Conservation (phyloP, 768 basidiomycete species). For the Amanita subjunquillea region DNA sequence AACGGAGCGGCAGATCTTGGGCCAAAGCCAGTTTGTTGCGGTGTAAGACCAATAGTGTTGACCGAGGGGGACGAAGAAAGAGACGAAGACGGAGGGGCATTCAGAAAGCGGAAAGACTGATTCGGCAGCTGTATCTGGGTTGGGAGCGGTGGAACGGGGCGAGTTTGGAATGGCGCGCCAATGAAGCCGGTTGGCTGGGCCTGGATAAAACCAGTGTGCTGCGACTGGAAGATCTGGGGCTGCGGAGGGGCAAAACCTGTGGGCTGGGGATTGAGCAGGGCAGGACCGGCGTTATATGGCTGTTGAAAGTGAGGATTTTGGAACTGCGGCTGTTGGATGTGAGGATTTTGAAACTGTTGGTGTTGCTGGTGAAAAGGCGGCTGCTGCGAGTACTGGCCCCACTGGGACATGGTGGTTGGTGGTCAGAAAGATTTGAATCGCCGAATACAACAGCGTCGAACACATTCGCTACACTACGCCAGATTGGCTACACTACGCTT, state of each 20-base stretch:
- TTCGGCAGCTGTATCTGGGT: slow-evolving; percentile 48
- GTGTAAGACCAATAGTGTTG: slow-evolving; percentile 26
- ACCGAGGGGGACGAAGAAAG: slow-evolving; percentile 46
- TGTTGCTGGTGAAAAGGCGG: slow-evolving; percentile 38
- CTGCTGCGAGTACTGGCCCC: slow-evolving; percentile 44
- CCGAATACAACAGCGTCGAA: slow-evolving; percentile 7
- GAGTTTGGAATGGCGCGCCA: slow-evolving; percentile 30
- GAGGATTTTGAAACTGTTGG: slow-evolving; percentile 23
- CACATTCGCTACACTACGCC: not conserved
- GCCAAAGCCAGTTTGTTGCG: slow-evolving; percentile 54
- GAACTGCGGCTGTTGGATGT: slow-evolving; percentile 30
- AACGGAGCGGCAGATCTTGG: slow-evolving; percentile 32
- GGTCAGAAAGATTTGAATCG: slow-evolving; percentile 14
- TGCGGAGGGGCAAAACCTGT: slow-evolving; percentile 44
- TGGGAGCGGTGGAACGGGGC: slow-evolving; percentile 54
- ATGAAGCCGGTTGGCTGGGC: slow-evolving; percentile 45
- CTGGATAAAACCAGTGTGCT: slow-evolving; percentile 50
- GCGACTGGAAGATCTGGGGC: slow-evolving; percentile 39
- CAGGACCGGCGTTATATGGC: slow-evolving; percentile 19
- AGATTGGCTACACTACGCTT: not conserved
- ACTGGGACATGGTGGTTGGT: slow-evolving; percentile 59
- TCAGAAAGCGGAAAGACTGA: slow-evolving; percentile 28
- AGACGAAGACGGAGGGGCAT: slow-evolving; percentile 29
- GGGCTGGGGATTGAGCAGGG: slow-evolving; percentile 46
- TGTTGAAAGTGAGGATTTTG: slow-evolving; percentile 26